Conservation (phyloP, 1,284 basidiomycete species). For the Retiboletus fuscus region DNA sequence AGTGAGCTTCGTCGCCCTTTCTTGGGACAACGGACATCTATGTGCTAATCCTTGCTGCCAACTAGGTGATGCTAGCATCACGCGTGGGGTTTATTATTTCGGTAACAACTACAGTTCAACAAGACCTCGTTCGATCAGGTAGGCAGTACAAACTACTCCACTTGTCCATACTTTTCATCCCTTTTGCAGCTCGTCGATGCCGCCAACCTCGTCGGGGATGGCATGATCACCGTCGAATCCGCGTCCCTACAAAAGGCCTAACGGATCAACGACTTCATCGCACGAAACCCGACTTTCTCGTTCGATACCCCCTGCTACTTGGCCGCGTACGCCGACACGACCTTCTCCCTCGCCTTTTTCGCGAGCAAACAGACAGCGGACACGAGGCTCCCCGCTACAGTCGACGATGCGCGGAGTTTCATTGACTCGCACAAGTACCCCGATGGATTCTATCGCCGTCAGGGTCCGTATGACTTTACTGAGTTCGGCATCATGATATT, state of each 20-base stretch:
- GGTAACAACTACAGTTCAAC: conserved; percentile 43
- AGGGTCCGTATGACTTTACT: conserved; percentile 26
- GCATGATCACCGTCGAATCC: conserved; percentile 38
- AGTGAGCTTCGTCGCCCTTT: conserved; percentile 16
- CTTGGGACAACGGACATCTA: neutral
- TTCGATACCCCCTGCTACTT: conserved; percentile 37
- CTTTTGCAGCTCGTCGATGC: conserved; percentile 32
- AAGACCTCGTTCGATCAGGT: conserved; percentile 44
- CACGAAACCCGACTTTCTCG: conserved; percentile 42
- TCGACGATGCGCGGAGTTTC: conserved; percentile 36
- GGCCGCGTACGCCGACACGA: conserved; percentile 37
- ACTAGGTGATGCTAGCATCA: conserved; percentile 45
- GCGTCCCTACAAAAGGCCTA: conserved; percentile 30
- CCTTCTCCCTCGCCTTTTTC: conserved; percentile 44
- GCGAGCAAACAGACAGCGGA: conserved; percentile 39
- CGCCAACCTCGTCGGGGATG: conserved; percentile 33
- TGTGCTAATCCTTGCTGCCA: neutral
- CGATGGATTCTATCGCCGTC: conserved; percentile 38
- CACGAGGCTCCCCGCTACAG: conserved; percentile 22
- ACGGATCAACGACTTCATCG: conserved; percentile 44
- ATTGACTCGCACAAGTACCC: conserved; percentile 35
- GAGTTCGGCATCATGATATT: conserved; percentile 18
- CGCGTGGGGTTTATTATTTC: conserved; percentile 45
- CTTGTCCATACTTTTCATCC: conserved; percentile 1
- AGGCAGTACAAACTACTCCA: neutral